Base-by-base conservation (phyloP, 495 filamentous ascomycete genomes). In the Neurospora discreta region DNA sequence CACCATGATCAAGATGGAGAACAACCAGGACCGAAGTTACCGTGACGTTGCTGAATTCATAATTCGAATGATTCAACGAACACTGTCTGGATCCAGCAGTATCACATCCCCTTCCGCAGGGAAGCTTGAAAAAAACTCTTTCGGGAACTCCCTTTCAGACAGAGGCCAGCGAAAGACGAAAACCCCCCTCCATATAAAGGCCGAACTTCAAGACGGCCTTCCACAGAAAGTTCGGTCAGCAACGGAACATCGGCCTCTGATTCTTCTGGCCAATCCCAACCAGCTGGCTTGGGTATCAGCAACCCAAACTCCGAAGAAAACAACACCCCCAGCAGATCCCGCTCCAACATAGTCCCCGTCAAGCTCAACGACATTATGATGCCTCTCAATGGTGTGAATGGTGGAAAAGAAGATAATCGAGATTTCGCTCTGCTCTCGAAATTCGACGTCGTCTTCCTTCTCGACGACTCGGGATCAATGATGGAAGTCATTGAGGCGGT, bases 391-490 rank as follows among this genome's bases (percentile, higher is more conserved):
- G 7, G 20, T 18, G 39, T 20, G 39, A n/a, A 18, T 33, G 33
- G 52, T 65, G 60, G 70, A 16, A 44, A 5, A 13, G 73, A 69
- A 65, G 68, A 72, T 46, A 69, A 90, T 75, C 86, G 88, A 71
- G 85, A 82, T 3, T 92, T 90, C 78, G 81, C 87, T 11, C 92
- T 93, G 77, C 91, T 97, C 40, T 73, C 74, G 9, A 84, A 84
- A 72, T 95, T 94, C 80, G 90, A 95, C 82, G 95, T 92, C 11
- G 80, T 92, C 70, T 91, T 97, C 81, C 80, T 97, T 0, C 91
- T 97, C 79, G 94, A 97, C 76, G 94, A 97, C 82, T 93, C 90
- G 40, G 88, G 88, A n/a, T 90, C 88, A 76, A 97, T 97, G 94
- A 81, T 84, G 16, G 88, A 88, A 71, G 26, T 33, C 9, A 42